A percentile compares a stretch with the other conserved stretches of the same genome.
Conservation (phyloP, 23 red algal genomes). For the Pyropia yezoensis region DNA sequence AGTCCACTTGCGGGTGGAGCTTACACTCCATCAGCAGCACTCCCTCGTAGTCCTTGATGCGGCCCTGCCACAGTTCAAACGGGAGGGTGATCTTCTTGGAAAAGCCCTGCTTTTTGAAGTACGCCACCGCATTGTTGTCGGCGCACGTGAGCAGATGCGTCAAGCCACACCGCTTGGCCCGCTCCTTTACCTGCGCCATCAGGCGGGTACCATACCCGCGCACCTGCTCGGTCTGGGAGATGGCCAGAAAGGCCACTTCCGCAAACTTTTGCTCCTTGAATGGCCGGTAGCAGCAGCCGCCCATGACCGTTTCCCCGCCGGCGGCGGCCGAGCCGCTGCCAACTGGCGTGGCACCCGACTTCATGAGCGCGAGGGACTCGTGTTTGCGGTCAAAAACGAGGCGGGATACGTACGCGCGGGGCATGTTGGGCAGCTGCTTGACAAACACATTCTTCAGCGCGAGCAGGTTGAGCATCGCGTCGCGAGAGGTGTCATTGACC, state of each 20-base stretch:
- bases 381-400: conserved; percentile 98
- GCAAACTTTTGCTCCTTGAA: conserved; percentile 83
- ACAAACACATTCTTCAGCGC: conserved; percentile 99
- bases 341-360: conserved; percentile 15
- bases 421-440: conserved; percentile 98
- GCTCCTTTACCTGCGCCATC: conserved; percentile 98
- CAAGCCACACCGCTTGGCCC: conserved; percentile 68
- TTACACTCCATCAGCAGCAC: conserved; percentile 94
- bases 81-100: conserved; percentile 91
- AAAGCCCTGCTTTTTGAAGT: conserved; percentile 99
- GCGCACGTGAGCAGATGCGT: conserved; percentile 95
- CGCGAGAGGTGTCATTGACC: conserved; percentile 65
- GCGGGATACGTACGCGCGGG: conserved; percentile 84
- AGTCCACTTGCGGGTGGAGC: conserved; percentile 81
- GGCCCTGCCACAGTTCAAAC: conserved; percentile 89
- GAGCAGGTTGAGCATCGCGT: conserved; percentile 67
- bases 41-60: conserved; percentile 99
- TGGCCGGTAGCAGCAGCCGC: conserved; percentile 97
- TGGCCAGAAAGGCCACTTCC: conserved; percentile 95
- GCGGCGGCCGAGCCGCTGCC: neutral
- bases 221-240: conserved; percentile 91
- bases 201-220: conserved; percentile 91
- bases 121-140: conserved; percentile 96
- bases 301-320: conserved; percentile 81
- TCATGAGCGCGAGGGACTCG: conserved; percentile 75